Evolutionary conservation across 202 grass and related monocot species (phyloP).

Genomic region (Eragrostis tef): DNA sequence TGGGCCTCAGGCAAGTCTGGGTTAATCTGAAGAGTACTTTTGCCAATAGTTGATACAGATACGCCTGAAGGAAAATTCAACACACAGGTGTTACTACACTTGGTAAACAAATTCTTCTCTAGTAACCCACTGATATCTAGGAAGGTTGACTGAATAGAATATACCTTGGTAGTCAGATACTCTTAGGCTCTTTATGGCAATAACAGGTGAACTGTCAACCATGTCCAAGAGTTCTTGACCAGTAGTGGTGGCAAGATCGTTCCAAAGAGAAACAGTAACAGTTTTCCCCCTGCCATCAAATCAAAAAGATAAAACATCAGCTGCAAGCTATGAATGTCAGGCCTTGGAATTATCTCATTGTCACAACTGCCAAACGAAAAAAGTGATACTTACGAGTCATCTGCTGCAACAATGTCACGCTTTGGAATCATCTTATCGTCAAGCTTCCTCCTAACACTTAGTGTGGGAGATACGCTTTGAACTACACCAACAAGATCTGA

Average conservation of each 20-base stretch:
- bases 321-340: background rate
- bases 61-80: slow-evolving; percentile 59
- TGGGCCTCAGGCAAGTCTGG: slow-evolving; percentile 73
- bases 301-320: background rate
- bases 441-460: slow-evolving; percentile 82
- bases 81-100: background rate
- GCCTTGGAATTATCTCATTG: too few species aligned
- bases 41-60: slow-evolving; percentile 81
- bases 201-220: slow-evolving; percentile 69
- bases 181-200: slow-evolving; percentile 83
- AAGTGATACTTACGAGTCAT: slow-evolving; percentile 75
- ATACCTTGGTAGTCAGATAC: slow-evolving; percentile 94
- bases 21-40: slow-evolving; percentile 72
- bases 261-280: slow-evolving; percentile 83
- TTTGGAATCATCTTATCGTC: slow-evolving; percentile 84
- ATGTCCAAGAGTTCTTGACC: slow-evolving; percentile 90
- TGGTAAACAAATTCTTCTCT: background rate
- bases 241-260: slow-evolving; percentile 80
- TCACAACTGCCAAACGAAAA: background rate
- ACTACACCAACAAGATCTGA: slow-evolving; percentile 84
- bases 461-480: slow-evolving; percentile 80
- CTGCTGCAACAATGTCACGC: slow-evolving; percentile 82
- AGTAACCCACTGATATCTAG: background rate
- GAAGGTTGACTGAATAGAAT: slow-evolving; percentile 10
- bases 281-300: slow-evolving; percentile 75